Evolutionary conservation across 2,329 filamentous ascomycete species (phyloP), one percentile per base, ranked within the genome.

Genomic region (Aureobasidium pullulans): DNA sequence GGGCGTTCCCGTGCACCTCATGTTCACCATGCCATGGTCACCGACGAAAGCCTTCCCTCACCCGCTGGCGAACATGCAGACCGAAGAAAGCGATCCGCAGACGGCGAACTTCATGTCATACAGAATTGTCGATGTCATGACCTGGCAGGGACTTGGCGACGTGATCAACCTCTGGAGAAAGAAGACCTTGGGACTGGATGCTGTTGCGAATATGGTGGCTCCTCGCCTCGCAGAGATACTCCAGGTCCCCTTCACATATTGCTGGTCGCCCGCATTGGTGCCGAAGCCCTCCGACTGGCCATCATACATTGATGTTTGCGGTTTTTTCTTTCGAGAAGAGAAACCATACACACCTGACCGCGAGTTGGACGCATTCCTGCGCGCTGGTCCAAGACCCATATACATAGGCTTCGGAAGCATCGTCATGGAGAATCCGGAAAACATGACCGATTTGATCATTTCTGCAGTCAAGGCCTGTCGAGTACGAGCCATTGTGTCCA

Each of bases 31-130:
- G 90, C 91, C 36, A 4, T 40, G 39, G 49, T 42, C n/a, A 4
- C 23, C 23, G 8, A 49, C 47, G 6, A 36, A 13, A 13, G 31
- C 47, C 6, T 49, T 49, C 5, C 88, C 89, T 0, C 89, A 94
- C 66, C 90, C 90, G 0, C 77, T 96, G 15, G 89, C 89, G 0
- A 90, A 91, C 62, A 85, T 94, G 58, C 80, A 86, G 62, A 84
- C 84, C 1, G 84, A 85, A 0, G 90, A 90, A 65, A 87, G 87
- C 1, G 89, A 94, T 66, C 79, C 83, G 4, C 83, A 82, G n/a
- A 81, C 90, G 61, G 87, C 89, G 1, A 96, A 94, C 66, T 93
- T 90, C 68, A 79, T 95, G 60, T 89, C 87, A 0, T 96, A 96
- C 67, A 85, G 87, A 0, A 77, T 96, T 19, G 88, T 96, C 2